Evolutionary conservation across 2,329 filamentous ascomycete species (phyloP), one percentile per base, ranked within the genome.

Genomic region (Knufia fluminis): DNA sequence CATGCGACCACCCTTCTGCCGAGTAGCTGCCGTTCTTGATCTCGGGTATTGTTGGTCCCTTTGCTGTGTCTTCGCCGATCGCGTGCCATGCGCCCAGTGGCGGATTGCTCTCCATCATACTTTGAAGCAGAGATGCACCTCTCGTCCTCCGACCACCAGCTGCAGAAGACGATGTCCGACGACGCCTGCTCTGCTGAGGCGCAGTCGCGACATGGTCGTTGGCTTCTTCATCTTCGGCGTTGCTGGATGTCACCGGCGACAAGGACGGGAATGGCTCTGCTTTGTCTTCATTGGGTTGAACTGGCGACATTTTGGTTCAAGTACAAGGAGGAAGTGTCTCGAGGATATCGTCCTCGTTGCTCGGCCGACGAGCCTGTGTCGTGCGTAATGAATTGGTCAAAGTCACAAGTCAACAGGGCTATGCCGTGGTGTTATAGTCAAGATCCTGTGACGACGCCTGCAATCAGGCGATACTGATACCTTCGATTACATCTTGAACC

Each of bases 41-140:
- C 44, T 65, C 62, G 12, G 53, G 52, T 16, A 63, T 50, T 3
- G 62, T 62, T 20, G 62, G 62, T 24, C 61, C 60, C 50, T 63
- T 62, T 2, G 62, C 60, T 22, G 59, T 58, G 14, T 60, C 56
- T 40, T 61, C 59, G 16, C 61, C 62, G 8, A 62, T 62, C n/a
- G 62, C 62, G 49, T 63, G 59, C 59, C 61, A 63, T 57, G 63
- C 60, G 23, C 62, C 62, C 14, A 57, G 50, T 17, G 62, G 62
- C 38, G 62, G 62, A 45, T 58, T 63, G 38, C 61, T 63, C 39
- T 63, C 56, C 23, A 64, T 52, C 42, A 65, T 61, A 14, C 52
- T 49, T 46, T 54, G 50, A 10, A 51, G 47, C 8, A 59, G 33
- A 32, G 57, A 59, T 7, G 53, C 46, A 10, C 53, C 54, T 14